A percentile compares a stretch with the other conserved stretches of the same genome.
Conservation (phyloP, 805 yeast species). For the Pichia pseudocactophila region DNA sequence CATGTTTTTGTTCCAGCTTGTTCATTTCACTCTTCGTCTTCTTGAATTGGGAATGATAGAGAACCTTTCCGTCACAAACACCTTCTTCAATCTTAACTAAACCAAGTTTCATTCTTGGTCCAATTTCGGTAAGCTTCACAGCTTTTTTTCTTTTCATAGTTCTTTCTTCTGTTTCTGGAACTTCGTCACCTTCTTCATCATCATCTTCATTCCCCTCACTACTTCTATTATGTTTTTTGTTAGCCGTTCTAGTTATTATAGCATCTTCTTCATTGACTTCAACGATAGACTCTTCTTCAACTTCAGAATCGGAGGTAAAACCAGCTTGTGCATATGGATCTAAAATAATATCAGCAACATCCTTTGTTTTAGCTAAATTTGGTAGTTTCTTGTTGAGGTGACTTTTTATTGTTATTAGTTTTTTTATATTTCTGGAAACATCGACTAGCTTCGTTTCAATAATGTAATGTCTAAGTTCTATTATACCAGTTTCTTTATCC, state of each 20-base stretch:
- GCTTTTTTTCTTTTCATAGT: conserved; percentile 55
- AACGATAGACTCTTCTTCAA: conserved; percentile 83
- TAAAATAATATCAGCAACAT: conserved; percentile 73
- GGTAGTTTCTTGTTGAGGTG: conserved; percentile 60
- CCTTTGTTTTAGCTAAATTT: conserved; percentile 54
- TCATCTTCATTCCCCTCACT: background rate
- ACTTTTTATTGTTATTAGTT: conserved; percentile 53
- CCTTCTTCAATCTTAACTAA: conserved; percentile 89
- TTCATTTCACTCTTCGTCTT: conserved; percentile 56
- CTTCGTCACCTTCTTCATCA: conserved; percentile 13
- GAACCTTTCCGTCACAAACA: conserved; percentile 76
- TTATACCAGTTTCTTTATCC: conserved; percentile 57
- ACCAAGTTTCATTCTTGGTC: conserved; percentile 76
- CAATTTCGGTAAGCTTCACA: conserved; percentile 83
- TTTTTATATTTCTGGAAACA: conserved; percentile 63
- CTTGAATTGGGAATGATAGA: conserved; percentile 65
- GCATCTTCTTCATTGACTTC: conserved; percentile 35
- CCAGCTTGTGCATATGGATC: conserved; percentile 67
- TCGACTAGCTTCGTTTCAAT: conserved; percentile 82
- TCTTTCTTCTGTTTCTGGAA: conserved; percentile 14
- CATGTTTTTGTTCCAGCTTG: conserved; percentile 60
- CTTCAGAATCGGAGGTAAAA: conserved; percentile 85
- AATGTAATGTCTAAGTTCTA: conserved; percentile 83
- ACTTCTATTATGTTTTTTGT: conserved; percentile 10
- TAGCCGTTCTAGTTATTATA: conserved; percentile 17